phyloP scores from a whole-genome alignment of 2,329 filamentous ascomycete species.

The Cryoendolithus antarcticus region DNA sequence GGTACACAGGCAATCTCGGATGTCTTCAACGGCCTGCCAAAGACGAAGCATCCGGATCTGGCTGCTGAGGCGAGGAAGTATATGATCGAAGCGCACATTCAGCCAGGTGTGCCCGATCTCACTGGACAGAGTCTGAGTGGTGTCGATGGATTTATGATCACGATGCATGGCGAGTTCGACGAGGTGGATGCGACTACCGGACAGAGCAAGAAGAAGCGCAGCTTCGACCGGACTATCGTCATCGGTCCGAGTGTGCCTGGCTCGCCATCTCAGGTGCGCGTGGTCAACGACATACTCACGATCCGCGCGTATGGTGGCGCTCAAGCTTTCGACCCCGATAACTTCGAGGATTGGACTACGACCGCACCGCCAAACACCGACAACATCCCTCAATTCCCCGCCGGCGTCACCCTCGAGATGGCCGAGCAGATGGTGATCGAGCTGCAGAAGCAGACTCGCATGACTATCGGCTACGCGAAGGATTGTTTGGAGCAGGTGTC shows the following conservation, averaged over 20 bases:
- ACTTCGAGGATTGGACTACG: slow-evolving; percentile 10
- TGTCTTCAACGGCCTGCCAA: slow-evolving; percentile 58
- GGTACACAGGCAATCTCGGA: slow-evolving; percentile 54
- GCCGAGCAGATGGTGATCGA: slow-evolving; percentile 51
- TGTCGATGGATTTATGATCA: slow-evolving; percentile 66
- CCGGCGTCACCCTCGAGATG: slow-evolving; percentile 18
- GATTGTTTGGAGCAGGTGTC: slow-evolving; percentile 68
- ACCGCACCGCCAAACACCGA: slow-evolving; percentile 6
- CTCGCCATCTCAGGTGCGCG: slow-evolving; percentile 52
- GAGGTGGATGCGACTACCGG: slow-evolving; percentile 50
- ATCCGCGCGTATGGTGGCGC: slow-evolving; percentile 54
- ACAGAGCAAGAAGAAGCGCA: slow-evolving; percentile 48
- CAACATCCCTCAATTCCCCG: slow-evolving; percentile 13
- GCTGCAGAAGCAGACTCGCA: slow-evolving; percentile 63
- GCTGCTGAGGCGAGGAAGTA: slow-evolving; percentile 56
- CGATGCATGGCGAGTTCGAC: slow-evolving; percentile 73
- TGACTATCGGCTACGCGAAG: slow-evolving; percentile 66
- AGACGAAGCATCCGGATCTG: slow-evolving; percentile 63
- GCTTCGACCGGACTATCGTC: slow-evolving; percentile 71
- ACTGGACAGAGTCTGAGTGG: slow-evolving; percentile 49
- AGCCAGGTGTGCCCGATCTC: slow-evolving; percentile 60
- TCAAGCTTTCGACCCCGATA: slow-evolving; percentile 38
- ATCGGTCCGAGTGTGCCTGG: slow-evolving; percentile 73
- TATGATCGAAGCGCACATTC: slow-evolving; percentile 68
- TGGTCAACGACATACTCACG: slow-evolving; percentile 68